Conservation (phyloP, 2,329 filamentous ascomycete species). For the Dactylellina drechsleri region DNA sequence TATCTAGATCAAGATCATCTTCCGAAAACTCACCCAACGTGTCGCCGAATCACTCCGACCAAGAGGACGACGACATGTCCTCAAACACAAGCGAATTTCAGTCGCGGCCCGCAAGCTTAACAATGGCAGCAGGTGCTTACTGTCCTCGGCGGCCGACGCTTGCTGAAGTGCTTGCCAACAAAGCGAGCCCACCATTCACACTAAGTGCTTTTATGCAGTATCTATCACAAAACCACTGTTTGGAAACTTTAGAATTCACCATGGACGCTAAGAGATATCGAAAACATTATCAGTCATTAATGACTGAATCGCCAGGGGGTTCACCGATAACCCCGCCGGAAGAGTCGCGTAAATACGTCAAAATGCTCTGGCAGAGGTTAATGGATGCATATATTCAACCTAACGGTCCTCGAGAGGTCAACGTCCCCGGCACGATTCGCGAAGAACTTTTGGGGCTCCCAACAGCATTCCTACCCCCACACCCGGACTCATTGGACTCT, state of each 20-base stretch:
- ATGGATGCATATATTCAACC: conserved; percentile 90
- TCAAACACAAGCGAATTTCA: conserved; percentile 54
- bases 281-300: conserved; percentile 69
- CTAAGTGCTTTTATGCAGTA: conserved; percentile 95
- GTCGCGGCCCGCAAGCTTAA: conserved; percentile 54
- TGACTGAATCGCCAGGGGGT: conserved; percentile 66
- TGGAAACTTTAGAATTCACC: conserved; percentile 96
- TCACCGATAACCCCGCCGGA: conserved; percentile 64
- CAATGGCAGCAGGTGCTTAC: conserved; percentile 63
- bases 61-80: conserved; percentile 58
- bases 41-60: conserved; percentile 56
- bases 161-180: conserved; percentile 86
- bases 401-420: conserved; percentile 86
- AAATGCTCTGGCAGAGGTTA: conserved; percentile 85
- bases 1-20: conserved; percentile 57
- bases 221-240: conserved; percentile 93
- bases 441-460: conserved; percentile 78
- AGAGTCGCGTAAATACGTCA: conserved; percentile 74
- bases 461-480: conserved; percentile 70
- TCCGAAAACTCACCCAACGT: conserved; percentile 57
- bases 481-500: conserved; percentile 79
- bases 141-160: conserved; percentile 76
- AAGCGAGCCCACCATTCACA: conserved; percentile 86
- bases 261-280: conserved; percentile 90
- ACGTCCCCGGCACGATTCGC: conserved; percentile 85